Evolutionary conservation across 1,139 yeast species (phyloP), one percentile per base, ranked within the genome.

Genomic region (Hyphopichia burtonii): DNA sequence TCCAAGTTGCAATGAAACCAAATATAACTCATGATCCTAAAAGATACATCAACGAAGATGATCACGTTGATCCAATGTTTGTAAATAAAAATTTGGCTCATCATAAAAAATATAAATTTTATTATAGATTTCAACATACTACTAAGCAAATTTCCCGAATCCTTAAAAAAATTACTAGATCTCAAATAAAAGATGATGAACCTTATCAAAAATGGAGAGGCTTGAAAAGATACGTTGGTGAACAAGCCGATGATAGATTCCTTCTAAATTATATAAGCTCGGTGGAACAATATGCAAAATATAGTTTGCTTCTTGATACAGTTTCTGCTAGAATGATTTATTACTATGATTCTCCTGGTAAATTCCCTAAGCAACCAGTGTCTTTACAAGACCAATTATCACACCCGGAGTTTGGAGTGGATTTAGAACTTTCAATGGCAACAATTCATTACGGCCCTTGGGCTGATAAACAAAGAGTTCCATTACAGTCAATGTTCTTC

Each of bases 391-490:
- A 39, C 22, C 31, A 42, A 27, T 30, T 40, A 7, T 59, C 75
- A 2, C 63, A 81, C 0, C 96, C 97, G 0, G 78, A 76, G 44
- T 78, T 78, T 58, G 93, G 91, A 0, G 55, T 83, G 5, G 85
- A 85, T 43, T 43, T 90, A 15, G 72, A 70, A 16, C 53, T 89
- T 4, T 73, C 77, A 1, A 75, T 78, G 46, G 83, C 91, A 0
- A 83, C 88, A 0, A 67, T 89, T 1, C 85, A 85, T 51, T 91
- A 88, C 55, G 99, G 99, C 0, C 96, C 99, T 0, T 91, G 98
- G 97, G 86, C 97, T 0, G 96, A 91, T 46, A 78, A 91, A 36
- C 96, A 93, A 59, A 61, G 96, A 18, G 73, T 74, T 1, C 78
- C 83, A 1, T 55, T 91, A 9, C 93, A 85, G 46, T 65, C 71